Conservation (phyloP, 164 flowering plant species). For the Aristolochia californica region DNA sequence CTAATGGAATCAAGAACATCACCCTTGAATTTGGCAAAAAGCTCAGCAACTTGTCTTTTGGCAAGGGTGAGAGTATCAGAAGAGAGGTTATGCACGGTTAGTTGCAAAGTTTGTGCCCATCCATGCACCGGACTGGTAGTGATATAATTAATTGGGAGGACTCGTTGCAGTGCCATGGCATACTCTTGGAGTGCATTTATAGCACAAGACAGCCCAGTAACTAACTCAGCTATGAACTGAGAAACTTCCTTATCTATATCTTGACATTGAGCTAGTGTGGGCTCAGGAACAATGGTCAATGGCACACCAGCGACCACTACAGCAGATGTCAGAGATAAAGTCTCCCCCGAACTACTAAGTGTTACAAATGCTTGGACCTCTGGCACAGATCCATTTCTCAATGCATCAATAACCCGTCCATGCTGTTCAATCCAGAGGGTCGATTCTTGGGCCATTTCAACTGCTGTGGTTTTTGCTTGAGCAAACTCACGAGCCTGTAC, state of each 20-base stretch:
- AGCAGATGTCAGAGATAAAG: slow-evolving; percentile 78
- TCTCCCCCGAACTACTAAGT: slow-evolving; percentile 35
- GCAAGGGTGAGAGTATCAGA: slow-evolving; percentile 57
- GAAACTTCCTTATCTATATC: slow-evolving; percentile 87
- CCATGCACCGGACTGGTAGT: slow-evolving; percentile 72
- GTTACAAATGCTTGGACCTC: slow-evolving; percentile 37
- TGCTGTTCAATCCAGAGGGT: slow-evolving; percentile 86
- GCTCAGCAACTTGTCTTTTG: slow-evolving; percentile 73
- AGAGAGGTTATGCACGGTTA: slow-evolving; percentile 48
- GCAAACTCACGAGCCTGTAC: slow-evolving; percentile 66
- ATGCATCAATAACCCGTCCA: slow-evolving; percentile 75
- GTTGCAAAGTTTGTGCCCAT: slow-evolving; percentile 82
- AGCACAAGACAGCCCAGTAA: slow-evolving; percentile 56
- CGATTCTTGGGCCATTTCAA: slow-evolving; percentile 79
- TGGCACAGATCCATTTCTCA: slow-evolving; percentile 54
- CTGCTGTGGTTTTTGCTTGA: slow-evolving; percentile 60
- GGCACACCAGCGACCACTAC: slow-evolving; percentile 83
- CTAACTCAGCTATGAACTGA: slow-evolving; percentile 52
- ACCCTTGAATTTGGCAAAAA: slow-evolving; percentile 34
- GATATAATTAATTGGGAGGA: slow-evolving; percentile 72
- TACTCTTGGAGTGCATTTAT: slow-evolving; percentile 48
- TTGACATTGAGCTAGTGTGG: slow-evolving; percentile 84
- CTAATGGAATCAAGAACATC: slow-evolving; percentile 38
- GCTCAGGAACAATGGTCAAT: slow-evolving; percentile 87
- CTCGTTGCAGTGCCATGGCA: slow-evolving; percentile 69